Evolutionary conservation across 2,329 filamentous ascomycete genomes (phyloP).

Genomic region (Scytalidium sp.): DNA sequence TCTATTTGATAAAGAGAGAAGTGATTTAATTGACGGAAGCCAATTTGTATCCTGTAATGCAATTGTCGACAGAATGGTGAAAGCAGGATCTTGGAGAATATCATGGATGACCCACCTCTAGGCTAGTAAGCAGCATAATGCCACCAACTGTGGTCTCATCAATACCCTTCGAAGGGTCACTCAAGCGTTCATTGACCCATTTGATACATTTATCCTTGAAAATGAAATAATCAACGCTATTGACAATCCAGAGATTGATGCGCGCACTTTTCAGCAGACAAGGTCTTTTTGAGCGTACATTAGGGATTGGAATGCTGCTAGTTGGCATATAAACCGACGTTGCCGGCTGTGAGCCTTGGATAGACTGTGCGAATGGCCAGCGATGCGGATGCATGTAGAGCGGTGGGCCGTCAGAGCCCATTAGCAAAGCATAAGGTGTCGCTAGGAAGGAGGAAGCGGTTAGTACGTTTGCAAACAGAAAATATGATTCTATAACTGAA

Average conservation of each 20-base stretch:
- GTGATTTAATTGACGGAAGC: too few species aligned
- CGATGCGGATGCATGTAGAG: not conserved
- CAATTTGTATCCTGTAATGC: not conserved
- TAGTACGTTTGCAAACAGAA: not conserved
- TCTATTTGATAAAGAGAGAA: too few species aligned
- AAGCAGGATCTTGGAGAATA: not conserved
- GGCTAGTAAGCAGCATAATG: not conserved
- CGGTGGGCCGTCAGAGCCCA: not conserved
- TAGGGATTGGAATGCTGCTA: not conserved
- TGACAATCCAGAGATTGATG: not conserved
- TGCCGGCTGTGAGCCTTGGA: not conserved
- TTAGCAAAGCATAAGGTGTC: not conserved
- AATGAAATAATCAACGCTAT: not conserved
- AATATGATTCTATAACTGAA: not conserved
- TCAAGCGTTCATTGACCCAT: not conserved
- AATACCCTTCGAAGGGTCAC: not conserved
- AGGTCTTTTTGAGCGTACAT: not conserved
- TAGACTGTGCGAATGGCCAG: not conserved
- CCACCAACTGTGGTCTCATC: not conserved
- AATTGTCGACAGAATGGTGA: not conserved
- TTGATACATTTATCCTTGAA: not conserved
- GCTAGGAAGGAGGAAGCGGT: not conserved
- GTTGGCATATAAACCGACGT: not conserved
- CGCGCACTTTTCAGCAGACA: not conserved
- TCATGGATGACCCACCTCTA: not conserved